phyloP scores from a whole-genome alignment of 1,284 basidiomycete species.

The Anthracocystis walkeri region DNA sequence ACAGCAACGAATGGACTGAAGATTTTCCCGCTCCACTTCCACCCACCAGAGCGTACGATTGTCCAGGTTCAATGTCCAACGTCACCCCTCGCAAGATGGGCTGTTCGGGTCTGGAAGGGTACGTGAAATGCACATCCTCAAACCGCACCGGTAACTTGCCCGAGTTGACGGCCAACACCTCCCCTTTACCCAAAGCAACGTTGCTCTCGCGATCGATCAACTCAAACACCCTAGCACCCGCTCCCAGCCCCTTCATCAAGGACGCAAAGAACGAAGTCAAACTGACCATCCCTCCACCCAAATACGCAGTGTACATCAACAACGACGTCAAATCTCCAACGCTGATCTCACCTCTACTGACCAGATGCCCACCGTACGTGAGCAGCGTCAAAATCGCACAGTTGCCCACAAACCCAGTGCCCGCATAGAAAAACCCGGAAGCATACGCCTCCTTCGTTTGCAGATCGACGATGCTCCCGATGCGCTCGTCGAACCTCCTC shows the following conservation, averaged over 20 bases:
- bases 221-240: constrained; percentile 91
- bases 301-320: constrained; percentile 91
- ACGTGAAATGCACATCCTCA: constrained; percentile 71
- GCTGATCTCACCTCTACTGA: constrained; percentile 85
- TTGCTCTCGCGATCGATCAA: constrained; percentile 78
- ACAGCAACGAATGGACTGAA: constrained; percentile 85
- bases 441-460: constrained; percentile 90
- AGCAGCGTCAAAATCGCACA: constrained; percentile 87
- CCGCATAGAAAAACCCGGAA: constrained; percentile 87
- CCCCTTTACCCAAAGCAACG: constrained; percentile 56
- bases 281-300: constrained; percentile 75
- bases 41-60: constrained; percentile 70
- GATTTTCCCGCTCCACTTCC: constrained; percentile 76
- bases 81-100: constrained; percentile 70
- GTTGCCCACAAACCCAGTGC: constrained; percentile 93
- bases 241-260: constrained; percentile 82
- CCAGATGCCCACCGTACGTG: constrained; percentile 92
- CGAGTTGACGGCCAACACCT: constrained; percentile 17
- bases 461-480: constrained; percentile 79
- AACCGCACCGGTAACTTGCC: constrained; percentile 66
- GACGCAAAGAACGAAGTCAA: constrained; percentile 71
- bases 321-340: constrained; percentile 74
- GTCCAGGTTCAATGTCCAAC: constrained; percentile 67
- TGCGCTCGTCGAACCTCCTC: constrained; percentile 72
- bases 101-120: constrained; percentile 68